phyloP scores from a whole-genome alignment of 2,329 filamentous ascomycete genomes.

The Penicillium sp. region DNA sequence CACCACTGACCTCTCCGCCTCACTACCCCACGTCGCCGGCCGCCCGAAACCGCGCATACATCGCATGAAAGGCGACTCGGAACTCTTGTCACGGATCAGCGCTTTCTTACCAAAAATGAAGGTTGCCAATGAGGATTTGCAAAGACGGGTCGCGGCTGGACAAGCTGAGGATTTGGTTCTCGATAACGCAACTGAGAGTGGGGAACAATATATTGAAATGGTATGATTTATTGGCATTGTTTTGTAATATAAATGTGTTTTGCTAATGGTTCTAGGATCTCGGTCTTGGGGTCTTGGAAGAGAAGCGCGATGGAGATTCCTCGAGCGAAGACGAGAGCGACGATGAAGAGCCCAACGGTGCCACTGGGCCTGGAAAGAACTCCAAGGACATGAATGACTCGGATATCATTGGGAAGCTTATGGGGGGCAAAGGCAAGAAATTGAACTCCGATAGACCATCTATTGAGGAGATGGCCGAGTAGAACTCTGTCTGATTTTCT shows the following conservation, averaged over 20 bases:
- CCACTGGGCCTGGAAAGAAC: slow-evolving; percentile 12
- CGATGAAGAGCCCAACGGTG: slow-evolving; percentile 10
- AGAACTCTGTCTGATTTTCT: background rate
- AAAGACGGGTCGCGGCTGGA: slow-evolving; percentile 39
- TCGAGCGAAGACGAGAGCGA: slow-evolving; percentile 21
- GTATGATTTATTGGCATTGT: slow-evolving; percentile 23
- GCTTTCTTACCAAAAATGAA: slow-evolving; percentile 45
- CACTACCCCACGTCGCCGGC: slow-evolving; percentile 31
- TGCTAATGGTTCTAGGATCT: slow-evolving; percentile 36
- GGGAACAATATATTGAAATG: slow-evolving; percentile 46
- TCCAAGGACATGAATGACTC: slow-evolving; percentile 20
- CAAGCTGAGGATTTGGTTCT: slow-evolving; percentile 32
- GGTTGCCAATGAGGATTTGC: slow-evolving; percentile 44
- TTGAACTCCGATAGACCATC: slow-evolving; percentile 33
- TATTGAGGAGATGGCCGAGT: slow-evolving; percentile 40
- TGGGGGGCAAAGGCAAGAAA: slow-evolving; percentile 39
- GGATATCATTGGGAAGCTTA: slow-evolving; percentile 37
- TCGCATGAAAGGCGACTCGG: slow-evolving; percentile 27
- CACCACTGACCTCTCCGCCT: background rate
- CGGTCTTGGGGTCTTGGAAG: slow-evolving; percentile 47
- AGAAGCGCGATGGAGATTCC: slow-evolving; percentile 31
- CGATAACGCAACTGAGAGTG: slow-evolving; percentile 37
- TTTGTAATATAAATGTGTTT: background rate
- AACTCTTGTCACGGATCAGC: slow-evolving; percentile 39
- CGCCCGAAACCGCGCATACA: slow-evolving; percentile 37